Base-by-base conservation (phyloP, 148 eudicot species). In the Vaccinium vitisidaea region DNA sequence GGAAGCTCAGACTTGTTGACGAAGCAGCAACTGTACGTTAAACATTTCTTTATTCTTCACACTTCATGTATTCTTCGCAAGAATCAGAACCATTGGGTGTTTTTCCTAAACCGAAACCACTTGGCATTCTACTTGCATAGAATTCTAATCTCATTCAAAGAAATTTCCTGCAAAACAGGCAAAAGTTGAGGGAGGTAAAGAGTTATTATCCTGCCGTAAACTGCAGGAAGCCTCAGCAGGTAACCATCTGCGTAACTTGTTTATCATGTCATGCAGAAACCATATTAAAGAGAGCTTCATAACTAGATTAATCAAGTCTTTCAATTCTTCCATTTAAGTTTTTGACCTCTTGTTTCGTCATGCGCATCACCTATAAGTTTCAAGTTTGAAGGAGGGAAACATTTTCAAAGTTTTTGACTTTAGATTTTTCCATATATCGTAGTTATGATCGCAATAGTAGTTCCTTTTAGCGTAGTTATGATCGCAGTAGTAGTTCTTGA, bases 1-100 rank as follows among this genome's bases (percentile, higher is more conserved):
- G 89, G 84, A 90, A 88, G 80, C 85, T 90, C 84, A 81, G 82
- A 73, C 75, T 85, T 73, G 82, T 63, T 9, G 82, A 86, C 21
- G 88, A 75, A 49, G 46, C 80, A 83, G 39, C 84, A 61, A 77
- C 79, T 85, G 77, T 87, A 77, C 70, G 80, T 61, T 21, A 83
- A 80, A 23, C 19, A 16, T 19, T 83, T 53, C 74, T n/a, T 43
- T 8, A 25, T 7, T 8, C 53, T 25, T 4, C 56, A 48, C 11
- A 76, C 23, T 75, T 18, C 2, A 74, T 39, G 21, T 39, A 74
- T 36, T 36, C 77, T 39, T 5, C 36, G 43, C 39, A 32, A 30
- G 7, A 16, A 18, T 15, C 49, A 18, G 49, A 7, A 30, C 5
- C 0, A 32, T 14, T 7, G 50, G 14, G 1, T 30, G 21, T 14